A percentile compares a stretch with the other conserved stretches of the same genome.
These are phyloP conservation scores for Eucalyptus paniculata DNA, from an alignment of 345 rosid genomes.

Conservation along the genomic window DNA sequence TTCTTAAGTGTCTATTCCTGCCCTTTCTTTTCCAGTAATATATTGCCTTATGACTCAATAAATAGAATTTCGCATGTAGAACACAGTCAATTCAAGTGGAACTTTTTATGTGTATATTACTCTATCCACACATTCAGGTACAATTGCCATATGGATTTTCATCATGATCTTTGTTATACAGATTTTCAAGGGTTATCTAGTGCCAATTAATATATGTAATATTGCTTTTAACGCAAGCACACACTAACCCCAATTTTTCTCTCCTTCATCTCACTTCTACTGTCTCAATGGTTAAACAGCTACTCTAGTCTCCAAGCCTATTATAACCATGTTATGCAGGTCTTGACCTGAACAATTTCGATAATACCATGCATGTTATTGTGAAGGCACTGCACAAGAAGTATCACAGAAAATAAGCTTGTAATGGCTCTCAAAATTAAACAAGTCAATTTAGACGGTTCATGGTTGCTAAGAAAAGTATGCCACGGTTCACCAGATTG, in stretches of 20 bases:
- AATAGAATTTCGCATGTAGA: background rate
- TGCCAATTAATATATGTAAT: background rate
- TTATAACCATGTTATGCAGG: background rate
- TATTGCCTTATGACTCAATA: background rate
- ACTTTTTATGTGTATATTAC: background rate
- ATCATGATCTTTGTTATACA: background rate
- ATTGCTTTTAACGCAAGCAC: background rate
- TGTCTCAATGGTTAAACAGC: background rate
- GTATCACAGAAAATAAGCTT: background rate
- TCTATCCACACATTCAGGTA: background rate
- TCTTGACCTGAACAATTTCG: background rate
- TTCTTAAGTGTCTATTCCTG: background rate
- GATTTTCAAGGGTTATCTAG: background rate
- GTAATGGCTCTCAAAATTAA: background rate
- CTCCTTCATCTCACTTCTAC: background rate
- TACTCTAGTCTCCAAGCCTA: background rate
- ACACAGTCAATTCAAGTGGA: background rate
- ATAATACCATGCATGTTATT: background rate
- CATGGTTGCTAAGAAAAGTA: background rate
- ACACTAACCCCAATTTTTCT: background rate
- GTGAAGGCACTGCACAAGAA: background rate
- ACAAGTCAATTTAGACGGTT: background rate
- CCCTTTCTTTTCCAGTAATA: background rate
- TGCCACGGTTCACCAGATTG: background rate
- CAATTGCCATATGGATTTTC: background rate